Evolutionary conservation across 2,329 filamentous ascomycete species (phyloP).

Genomic region (Exophiala sideris): DNA sequence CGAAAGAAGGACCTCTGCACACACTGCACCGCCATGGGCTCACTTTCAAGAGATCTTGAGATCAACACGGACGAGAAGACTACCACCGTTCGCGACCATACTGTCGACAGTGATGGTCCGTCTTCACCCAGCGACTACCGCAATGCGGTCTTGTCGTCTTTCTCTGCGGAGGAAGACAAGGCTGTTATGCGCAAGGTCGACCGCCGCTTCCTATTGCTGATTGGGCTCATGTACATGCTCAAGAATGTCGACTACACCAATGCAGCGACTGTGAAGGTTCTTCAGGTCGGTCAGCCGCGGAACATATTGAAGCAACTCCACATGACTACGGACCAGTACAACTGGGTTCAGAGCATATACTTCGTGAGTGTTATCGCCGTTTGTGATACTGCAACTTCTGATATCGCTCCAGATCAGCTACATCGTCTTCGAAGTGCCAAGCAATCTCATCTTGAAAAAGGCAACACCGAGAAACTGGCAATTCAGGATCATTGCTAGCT

Average conservation of each 20-base stretch:
- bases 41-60: not conserved
- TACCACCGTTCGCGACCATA: not conserved
- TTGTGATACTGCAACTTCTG: slow-evolving; percentile 18
- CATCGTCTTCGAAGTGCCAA: slow-evolving; percentile 42
- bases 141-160: slow-evolving; percentile 37
- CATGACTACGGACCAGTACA: slow-evolving; percentile 43
- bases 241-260: slow-evolving; percentile 45
- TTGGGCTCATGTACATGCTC: slow-evolving; percentile 64
- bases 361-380: slow-evolving; percentile 31
- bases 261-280: slow-evolving; percentile 41
- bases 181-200: slow-evolving; percentile 51
- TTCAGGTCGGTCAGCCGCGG: slow-evolving; percentile 39
- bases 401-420: slow-evolving; percentile 32
- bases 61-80: not conserved
- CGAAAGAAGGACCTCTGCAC: not conserved
- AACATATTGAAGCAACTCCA: slow-evolving; percentile 40
- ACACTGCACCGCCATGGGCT: not conserved
- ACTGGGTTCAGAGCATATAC: slow-evolving; percentile 41
- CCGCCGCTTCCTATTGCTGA: slow-evolving; percentile 63
- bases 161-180: slow-evolving; percentile 39
- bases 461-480: slow-evolving; percentile 38
- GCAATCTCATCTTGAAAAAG: slow-evolving; percentile 39
- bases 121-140: slow-evolving; percentile 2
- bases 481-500: slow-evolving; percentile 37
- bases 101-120: not conserved